Conservation (phyloP, 2,329 filamentous ascomycete genomes). For the Cladosporium sp. region DNA sequence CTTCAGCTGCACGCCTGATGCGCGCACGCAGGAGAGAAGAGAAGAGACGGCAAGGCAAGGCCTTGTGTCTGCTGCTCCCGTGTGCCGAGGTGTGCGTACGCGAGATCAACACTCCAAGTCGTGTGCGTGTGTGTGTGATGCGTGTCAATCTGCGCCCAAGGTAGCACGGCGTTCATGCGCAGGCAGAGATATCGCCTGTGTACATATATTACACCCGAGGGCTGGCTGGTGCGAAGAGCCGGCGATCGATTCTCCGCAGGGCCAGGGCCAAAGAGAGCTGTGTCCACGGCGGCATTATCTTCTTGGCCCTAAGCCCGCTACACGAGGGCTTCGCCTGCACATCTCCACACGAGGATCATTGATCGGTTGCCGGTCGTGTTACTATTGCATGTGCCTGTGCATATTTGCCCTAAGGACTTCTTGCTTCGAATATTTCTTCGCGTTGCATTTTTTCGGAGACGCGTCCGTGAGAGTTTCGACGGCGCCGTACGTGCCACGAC, state of each 20-base stretch:
- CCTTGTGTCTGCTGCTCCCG: background rate
- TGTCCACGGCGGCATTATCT: background rate
- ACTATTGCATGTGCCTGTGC: too few species aligned
- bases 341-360: background rate
- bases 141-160: constrained; percentile 1
- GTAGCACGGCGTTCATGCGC: constrained; percentile 3
- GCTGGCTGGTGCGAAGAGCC: background rate
- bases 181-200: background rate
- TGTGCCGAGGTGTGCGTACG: too few species aligned
- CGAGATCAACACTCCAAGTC: too few species aligned
- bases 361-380: background rate
- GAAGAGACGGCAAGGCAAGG: background rate
- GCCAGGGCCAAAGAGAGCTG: background rate
- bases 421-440: too few species aligned
- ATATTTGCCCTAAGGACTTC: too few species aligned
- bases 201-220: constrained; percentile 1
- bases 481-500: background rate
- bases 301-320: background rate
- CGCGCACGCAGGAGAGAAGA: background rate
- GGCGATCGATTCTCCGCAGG: constrained; percentile 10
- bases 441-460: background rate
- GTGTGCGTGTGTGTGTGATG: background rate
- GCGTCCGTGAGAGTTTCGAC: constrained; percentile 1
- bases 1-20: background rate
- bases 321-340: background rate